These are phyloP conservation scores for Daldinia concentrica DNA, from an alignment of 495 filamentous ascomycete species.

Conservation along the genomic window DNA sequence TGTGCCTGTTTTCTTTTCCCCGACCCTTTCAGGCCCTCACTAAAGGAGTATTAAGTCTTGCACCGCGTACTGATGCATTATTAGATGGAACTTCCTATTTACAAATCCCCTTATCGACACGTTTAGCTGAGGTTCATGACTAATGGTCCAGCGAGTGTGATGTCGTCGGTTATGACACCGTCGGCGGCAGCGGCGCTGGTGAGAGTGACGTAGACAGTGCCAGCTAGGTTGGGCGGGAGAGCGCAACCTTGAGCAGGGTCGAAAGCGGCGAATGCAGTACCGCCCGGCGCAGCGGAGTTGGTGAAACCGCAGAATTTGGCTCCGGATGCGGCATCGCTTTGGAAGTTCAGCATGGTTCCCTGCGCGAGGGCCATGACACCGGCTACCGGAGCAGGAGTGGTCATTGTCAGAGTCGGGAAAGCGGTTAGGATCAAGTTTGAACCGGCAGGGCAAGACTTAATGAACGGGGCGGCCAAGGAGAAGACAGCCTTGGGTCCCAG, in stretches of 20 bases:
- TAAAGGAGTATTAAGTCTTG: neutral
- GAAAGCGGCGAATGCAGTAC: conserved; percentile 63
- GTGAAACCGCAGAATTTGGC: conserved; percentile 67
- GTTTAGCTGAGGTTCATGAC: conserved; percentile 60
- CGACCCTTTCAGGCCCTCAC: neutral
- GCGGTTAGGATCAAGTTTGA: conserved; percentile 64
- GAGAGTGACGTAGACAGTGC: conserved; percentile 64
- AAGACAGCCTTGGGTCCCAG: conserved; percentile 67
- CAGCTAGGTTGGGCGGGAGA: conserved; percentile 61
- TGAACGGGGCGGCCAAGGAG: conserved; percentile 71
- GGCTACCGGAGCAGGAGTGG: conserved; percentile 53
- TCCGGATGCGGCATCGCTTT: conserved; percentile 52
- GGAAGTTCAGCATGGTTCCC: conserved; percentile 52
- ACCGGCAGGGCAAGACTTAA: conserved; percentile 65
- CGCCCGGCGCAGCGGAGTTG: conserved; percentile 59
- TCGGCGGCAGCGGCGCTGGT: conserved; percentile 54
- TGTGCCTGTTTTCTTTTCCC: conserved; percentile 20
- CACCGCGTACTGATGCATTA: conserved; percentile 4
- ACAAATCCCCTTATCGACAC: conserved; percentile 4
- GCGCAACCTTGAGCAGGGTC: conserved; percentile 56
- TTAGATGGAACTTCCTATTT: conserved; percentile 21
- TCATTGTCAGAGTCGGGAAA: conserved; percentile 65
- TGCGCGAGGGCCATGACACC: conserved; percentile 56
- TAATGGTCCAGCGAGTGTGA: conserved; percentile 62
- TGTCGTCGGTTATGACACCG: conserved; percentile 59